These are phyloP conservation scores for Heliocybe sulcata DNA, from an alignment of 1,284 basidiomycete genomes.

Conservation along the genomic window DNA sequence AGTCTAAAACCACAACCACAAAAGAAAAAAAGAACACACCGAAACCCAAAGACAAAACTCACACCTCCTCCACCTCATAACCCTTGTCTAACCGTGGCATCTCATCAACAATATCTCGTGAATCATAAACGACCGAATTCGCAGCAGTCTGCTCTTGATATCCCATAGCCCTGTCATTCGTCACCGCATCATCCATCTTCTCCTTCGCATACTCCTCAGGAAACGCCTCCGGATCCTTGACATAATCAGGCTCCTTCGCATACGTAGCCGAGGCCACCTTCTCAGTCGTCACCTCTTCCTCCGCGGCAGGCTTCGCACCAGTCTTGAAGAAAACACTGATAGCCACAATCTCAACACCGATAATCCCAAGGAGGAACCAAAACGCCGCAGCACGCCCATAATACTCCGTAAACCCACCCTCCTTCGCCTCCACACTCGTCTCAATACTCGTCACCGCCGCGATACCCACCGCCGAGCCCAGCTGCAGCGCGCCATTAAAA, in stretches of 20 bases:
- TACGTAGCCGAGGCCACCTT: neutral
- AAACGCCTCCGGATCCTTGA: neutral
- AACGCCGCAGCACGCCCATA: slow-evolving; percentile 36
- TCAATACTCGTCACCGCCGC: slow-evolving; percentile 41
- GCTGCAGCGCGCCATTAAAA: slow-evolving; percentile 45
- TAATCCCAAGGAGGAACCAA: slow-evolving; percentile 41
- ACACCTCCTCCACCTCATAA: neutral
- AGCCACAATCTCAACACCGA: slow-evolving; percentile 24
- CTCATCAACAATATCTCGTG: neutral
- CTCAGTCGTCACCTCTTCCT: neutral
- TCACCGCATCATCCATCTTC: neutral
- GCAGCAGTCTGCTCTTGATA: neutral
- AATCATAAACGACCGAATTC: neutral
- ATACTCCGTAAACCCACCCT: slow-evolving; percentile 25
- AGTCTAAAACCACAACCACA: neutral
- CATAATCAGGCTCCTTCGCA: neutral
- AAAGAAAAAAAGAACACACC: neutral
- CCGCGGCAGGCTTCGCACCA: neutral
- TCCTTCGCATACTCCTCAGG: too few species aligned
- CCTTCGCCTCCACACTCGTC: slow-evolving; percentile 29
- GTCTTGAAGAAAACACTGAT: slow-evolving; percentile 29
- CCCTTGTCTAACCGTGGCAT: neutral
- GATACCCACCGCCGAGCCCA: slow-evolving; percentile 41
- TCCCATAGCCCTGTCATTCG: neutral
- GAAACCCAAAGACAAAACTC: neutral